A percentile compares a stretch with the other conserved stretches of the same genome.
Evolutionary conservation across 208 protist species (phyloP).

Genomic region (Acanthamoeba royreba): DNA sequence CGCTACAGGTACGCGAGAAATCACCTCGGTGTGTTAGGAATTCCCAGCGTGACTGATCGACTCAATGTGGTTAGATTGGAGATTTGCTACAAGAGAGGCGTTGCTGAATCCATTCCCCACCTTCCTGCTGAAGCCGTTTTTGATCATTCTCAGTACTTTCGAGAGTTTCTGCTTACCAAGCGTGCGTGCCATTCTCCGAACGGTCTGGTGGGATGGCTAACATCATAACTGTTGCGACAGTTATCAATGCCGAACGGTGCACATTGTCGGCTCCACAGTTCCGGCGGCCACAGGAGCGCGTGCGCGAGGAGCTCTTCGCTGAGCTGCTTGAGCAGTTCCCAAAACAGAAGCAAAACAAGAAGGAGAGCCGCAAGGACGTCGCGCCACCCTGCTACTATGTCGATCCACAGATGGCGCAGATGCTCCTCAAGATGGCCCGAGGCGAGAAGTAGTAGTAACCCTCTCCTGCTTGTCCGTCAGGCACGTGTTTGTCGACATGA

Average conservation of each 20-base stretch:
- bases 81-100: not conserved
- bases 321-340: constrained; percentile 5
- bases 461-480: no score
- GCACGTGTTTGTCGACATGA: no score
- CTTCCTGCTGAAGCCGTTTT: not conserved
- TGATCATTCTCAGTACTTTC: not conserved
- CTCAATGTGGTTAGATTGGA: not conserved
- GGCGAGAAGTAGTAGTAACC: not conserved
- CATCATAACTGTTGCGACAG: not conserved
- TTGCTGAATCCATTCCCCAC: not conserved
- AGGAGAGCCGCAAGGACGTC: not conserved
- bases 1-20: not conserved
- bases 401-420: not conserved
- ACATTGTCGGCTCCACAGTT: constrained; percentile 20
- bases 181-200: not conserved
- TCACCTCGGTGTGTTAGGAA: no score
- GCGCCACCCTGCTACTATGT: not conserved
- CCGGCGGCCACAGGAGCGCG: not conserved
- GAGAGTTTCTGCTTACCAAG: not conserved
- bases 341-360: not conserved
- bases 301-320: not conserved
- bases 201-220: not conserved
- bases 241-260: constrained; percentile 30
- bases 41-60: not conserved
- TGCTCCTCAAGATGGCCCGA: not conserved